phyloP scores from a whole-genome alignment of 208 protist species.

The Leishmania major region DNA sequence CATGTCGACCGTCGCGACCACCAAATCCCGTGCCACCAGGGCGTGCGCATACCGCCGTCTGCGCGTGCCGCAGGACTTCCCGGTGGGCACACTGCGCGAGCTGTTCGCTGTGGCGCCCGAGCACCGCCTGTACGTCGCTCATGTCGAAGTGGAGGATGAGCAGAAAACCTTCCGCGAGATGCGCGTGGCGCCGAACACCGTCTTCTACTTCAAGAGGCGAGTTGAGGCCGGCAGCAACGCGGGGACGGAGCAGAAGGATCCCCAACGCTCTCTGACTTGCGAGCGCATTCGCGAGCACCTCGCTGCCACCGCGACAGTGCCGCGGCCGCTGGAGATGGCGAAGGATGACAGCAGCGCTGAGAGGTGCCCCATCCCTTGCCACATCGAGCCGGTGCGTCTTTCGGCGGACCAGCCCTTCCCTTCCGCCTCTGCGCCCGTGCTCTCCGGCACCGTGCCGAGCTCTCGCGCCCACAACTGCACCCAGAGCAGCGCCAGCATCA shows the following conservation, averaged over 20 bases:
- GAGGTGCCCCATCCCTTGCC: not conserved
- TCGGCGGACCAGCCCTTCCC: constrained; percentile 18
- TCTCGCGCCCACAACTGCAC: not conserved
- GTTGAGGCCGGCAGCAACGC: not conserved
- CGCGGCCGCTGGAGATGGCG: not conserved
- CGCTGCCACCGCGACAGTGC: not conserved
- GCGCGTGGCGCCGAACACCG: constrained; percentile 20
- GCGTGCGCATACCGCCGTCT: constrained; percentile 41
- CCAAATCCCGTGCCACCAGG: constrained; percentile 12
- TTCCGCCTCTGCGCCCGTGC: not conserved
- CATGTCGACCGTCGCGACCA: constrained; percentile 19
- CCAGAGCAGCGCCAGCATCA: constrained; percentile 9
- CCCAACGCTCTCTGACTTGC: constrained; percentile 10
- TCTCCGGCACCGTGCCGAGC: constrained; percentile 2
- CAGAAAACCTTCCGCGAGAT: constrained; percentile 21
- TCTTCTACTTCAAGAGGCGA: constrained; percentile 35
- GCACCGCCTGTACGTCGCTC: constrained; percentile 38
- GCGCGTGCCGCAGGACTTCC: constrained; percentile 49
- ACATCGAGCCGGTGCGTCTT: constrained; percentile 6
- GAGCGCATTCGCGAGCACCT: constrained; percentile 27
- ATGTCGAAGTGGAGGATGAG: constrained; percentile 34
- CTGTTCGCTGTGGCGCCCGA: constrained; percentile 35
- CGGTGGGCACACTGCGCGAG: constrained; percentile 66
- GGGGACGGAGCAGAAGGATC: not conserved
- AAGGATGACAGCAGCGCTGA: not conserved